Evolutionary conservation across 2,329 filamentous ascomycete genomes (phyloP).

Genomic region (Huntiella decipiens): DNA sequence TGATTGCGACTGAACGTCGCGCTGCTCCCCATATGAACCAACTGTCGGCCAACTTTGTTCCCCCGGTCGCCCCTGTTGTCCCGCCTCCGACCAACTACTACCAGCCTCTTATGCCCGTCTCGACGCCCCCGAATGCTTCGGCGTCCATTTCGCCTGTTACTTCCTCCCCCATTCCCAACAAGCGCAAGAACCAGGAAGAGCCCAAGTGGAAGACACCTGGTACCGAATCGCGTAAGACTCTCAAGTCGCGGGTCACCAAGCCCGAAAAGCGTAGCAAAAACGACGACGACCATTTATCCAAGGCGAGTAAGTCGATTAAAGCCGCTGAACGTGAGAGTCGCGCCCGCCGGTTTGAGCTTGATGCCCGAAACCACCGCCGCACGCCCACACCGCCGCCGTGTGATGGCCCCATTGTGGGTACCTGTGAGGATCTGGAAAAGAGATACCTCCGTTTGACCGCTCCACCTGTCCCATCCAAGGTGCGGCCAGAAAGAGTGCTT

Average conservation of each 20-base stretch:
- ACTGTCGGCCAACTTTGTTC: slow-evolving; percentile 16
- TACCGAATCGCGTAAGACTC: slow-evolving; percentile 7
- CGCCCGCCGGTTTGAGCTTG: slow-evolving; percentile 64
- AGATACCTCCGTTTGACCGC: slow-evolving; percentile 85
- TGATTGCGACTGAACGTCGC: slow-evolving; percentile 52
- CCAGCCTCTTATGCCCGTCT: slow-evolving; percentile 13
- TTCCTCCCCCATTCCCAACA: slow-evolving; percentile 30
- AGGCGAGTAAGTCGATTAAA: slow-evolving; percentile 63
- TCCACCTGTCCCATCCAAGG: slow-evolving; percentile 69
- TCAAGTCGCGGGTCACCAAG: slow-evolving; percentile 12
- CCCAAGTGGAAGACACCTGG: slow-evolving; percentile 4
- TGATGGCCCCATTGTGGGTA: slow-evolving; percentile 63
- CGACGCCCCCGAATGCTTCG: background rate
- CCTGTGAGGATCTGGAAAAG: slow-evolving; percentile 73
- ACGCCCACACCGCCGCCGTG: slow-evolving; percentile 37
- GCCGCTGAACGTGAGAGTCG: slow-evolving; percentile 76
- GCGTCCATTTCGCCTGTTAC: slow-evolving; percentile 16
- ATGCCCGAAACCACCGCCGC: slow-evolving; percentile 26
- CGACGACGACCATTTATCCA: slow-evolving; percentile 15
- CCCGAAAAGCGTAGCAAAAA: slow-evolving; percentile 21
- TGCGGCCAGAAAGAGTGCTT: slow-evolving; percentile 65
- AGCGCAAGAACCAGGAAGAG: slow-evolving; percentile 42
- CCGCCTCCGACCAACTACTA: slow-evolving; percentile 12
- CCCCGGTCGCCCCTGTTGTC: slow-evolving; percentile 2
- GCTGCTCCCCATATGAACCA: background rate